phyloP scores from a whole-genome alignment of 169 alveolate species.

The Neospora caninum region DNA sequence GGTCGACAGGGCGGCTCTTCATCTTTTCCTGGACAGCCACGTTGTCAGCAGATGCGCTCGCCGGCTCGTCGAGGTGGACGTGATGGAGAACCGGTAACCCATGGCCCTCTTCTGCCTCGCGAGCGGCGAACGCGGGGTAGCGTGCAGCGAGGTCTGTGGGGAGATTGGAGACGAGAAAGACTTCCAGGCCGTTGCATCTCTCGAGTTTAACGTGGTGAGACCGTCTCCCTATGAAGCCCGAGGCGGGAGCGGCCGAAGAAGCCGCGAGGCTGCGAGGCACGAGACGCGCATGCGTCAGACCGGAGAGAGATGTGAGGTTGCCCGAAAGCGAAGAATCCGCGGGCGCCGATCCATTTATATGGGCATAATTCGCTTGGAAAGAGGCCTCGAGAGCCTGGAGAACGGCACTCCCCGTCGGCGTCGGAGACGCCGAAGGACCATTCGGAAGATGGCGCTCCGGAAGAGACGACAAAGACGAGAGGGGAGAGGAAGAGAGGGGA shows the following conservation, averaged over 20 bases:
- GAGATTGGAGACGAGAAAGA: constrained; percentile 55
- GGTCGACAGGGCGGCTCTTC: neutral
- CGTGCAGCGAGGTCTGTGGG: constrained; percentile 47
- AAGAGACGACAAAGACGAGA: neutral
- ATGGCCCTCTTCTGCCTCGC: constrained; percentile 23
- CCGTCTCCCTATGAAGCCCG: constrained; percentile 47
- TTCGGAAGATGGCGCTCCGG: neutral
- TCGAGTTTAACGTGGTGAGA: constrained; percentile 39
- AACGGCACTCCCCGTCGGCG: neutral
- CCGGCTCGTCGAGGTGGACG: constrained; percentile 18
- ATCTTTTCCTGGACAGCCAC: neutral
- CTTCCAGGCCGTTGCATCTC: constrained; percentile 51
- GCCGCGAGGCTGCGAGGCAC: neutral
- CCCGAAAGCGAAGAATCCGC: neutral
- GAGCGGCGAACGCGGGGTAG: constrained; percentile 36
- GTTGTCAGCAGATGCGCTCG: neutral
- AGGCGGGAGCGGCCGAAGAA: neutral
- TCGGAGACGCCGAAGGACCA: neutral
- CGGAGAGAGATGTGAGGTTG: neutral
- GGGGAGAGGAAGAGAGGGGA: neutral
- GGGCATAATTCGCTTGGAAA: neutral
- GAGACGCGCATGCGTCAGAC: neutral
- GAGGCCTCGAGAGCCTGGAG: neutral
- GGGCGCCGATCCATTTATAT: neutral
- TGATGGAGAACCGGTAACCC: constrained; percentile 60